Evolutionary conservation across 148 eudicot genomes (phyloP).

Genomic region (Vaccinium darrowii): DNA sequence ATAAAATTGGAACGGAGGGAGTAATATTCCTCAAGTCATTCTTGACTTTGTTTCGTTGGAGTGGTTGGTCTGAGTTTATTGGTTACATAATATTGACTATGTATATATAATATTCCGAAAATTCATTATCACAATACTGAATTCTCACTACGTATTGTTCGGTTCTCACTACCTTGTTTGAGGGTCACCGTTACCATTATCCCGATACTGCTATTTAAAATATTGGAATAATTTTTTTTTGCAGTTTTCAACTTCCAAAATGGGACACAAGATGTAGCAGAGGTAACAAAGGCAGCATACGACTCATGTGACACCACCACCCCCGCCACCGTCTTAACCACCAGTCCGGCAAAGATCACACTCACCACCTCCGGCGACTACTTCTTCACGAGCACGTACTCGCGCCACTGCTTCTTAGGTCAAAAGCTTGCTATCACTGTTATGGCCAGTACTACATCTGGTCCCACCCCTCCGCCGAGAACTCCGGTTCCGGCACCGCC

Average conservation of each 20-base stretch:
- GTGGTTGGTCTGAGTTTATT: background rate
- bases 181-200: background rate
- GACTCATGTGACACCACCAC: constrained; percentile 21
- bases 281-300: constrained; percentile 22
- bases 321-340: constrained; percentile 10
- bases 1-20: too few relatives aligned
- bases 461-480: background rate
- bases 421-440: constrained; percentile 30
- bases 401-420: constrained; percentile 31
- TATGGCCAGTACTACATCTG: background rate
- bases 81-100: background rate
- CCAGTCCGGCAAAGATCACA: constrained; percentile 29
- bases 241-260: constrained; percentile 27
- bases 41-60: background rate
- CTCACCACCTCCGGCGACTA: constrained; percentile 32
- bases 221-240: background rate
- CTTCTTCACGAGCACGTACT: constrained; percentile 37
- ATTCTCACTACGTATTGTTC: too few relatives aligned
- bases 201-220: background rate
- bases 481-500: background rate
- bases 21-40: too few relatives aligned
- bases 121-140: too few relatives aligned
- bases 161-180: background rate
- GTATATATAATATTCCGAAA: background rate
- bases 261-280: constrained; percentile 25